Conservation (phyloP, 148 eudicot genomes). For the Nyssa sinensis region DNA sequence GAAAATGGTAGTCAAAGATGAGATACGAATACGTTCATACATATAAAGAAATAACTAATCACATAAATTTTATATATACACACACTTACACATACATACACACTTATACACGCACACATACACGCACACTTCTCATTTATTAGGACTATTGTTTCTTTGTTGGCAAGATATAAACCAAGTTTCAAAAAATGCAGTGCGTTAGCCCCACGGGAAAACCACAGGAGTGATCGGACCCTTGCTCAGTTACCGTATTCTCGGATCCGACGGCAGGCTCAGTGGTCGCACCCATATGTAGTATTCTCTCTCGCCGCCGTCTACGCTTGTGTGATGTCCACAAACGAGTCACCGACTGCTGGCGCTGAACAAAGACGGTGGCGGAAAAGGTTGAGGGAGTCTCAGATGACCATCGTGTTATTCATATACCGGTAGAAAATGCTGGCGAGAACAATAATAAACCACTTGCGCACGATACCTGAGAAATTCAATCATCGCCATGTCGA, state of each 20-base stretch:
- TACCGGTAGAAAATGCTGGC: constrained; percentile 11
- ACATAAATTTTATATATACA: no score
- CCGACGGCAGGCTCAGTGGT: neutral
- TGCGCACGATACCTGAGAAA: neutral
- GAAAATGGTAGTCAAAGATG: no score
- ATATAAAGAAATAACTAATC: no score
- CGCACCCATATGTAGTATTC: neutral
- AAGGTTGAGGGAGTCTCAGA: constrained; percentile 8
- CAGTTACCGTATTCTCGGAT: neutral
- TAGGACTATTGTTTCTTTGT: no score
- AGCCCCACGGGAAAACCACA: neutral
- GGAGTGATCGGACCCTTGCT: neutral
- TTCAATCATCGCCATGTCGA: constrained; percentile 18
- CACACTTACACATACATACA: no score
- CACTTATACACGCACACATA: no score
- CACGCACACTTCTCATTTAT: no score
- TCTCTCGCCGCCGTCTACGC: neutral
- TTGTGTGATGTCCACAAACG: neutral
- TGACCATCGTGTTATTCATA: neutral
- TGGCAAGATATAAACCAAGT: neutral
- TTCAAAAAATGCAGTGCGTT: neutral
- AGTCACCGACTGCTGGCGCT: neutral
- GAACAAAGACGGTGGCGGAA: neutral
- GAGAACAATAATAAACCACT: neutral
- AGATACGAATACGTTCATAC: no score